Base-by-base conservation (phyloP, 1,284 basidiomycete genomes). In the Agaricales sp. region DNA sequence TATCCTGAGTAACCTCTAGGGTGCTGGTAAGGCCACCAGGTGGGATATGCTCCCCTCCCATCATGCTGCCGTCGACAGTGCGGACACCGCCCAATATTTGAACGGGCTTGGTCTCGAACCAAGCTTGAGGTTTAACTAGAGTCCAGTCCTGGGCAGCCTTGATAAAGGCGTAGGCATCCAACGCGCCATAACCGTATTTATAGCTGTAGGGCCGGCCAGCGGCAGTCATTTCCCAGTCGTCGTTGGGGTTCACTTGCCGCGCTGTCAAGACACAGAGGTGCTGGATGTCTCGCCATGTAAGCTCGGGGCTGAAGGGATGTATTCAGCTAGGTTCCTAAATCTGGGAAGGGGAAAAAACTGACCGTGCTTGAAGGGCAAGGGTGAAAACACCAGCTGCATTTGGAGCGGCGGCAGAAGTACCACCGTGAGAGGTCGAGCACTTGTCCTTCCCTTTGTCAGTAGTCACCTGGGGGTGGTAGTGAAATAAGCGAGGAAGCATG, bases 211-310 rank as follows among this genome's bases (percentile, higher is more conserved):
- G 75, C 41, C 86, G 75, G 3, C 92, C 92, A 1, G 73, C 70
- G 2, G 87, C 80, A 1, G 87, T 99, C 46, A 64, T 69, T 60
- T 96, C 90, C 96, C 96, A 99, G 64, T 97, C 94, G 20, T 99
- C 96, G 3, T 90, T 81, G 0, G 78, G 74, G 63, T 95, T 98
- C 66, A 98, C 80, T 58, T 77, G 74, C 16, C 81, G 75, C 1
- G 90, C 89, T 1, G 83, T 88, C 52, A 77, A 73, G 26, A 99
- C 82, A 50, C 87, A 86, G 35, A 99, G 74, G 61, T 99, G 82
- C 63, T 99, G 96, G 37, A 98, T 75, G 62, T 99, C 96, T 51
- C 96, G 83, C 96, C 96, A 99, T 22, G 88, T 87, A 22, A 99
- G 77, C 45, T 99, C 94, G 14, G 93, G 92, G 23, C 41, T 43